A percentile compares a stretch with the other conserved stretches of the same genome.
Evolutionary conservation across 1,284 basidiomycete genomes (phyloP).

Genomic region (Fomes fomentarius): DNA sequence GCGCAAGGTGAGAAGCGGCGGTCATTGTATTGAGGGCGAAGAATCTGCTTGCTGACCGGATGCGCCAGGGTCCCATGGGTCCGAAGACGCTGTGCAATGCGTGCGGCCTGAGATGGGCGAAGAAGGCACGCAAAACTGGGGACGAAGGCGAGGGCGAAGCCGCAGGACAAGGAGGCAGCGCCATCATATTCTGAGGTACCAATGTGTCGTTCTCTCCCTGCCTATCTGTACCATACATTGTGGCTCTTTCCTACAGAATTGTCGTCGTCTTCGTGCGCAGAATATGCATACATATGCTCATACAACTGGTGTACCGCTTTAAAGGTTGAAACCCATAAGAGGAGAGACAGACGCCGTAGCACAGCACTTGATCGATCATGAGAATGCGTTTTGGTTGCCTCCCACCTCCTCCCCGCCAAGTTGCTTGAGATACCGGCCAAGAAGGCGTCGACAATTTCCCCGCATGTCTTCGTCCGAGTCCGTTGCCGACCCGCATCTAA

Average conservation of each 20-base stretch:
- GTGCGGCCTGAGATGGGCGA: slow-evolving; percentile 85
- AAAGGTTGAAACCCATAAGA: too few relatives aligned
- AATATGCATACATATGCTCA: too few relatives aligned
- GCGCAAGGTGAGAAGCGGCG: slow-evolving; percentile 62
- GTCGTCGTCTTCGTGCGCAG: too few relatives aligned
- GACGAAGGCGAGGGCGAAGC: slow-evolving; percentile 14
- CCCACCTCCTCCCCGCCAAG: neutral
- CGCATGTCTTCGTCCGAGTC: neutral
- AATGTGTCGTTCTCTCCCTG: neutral
- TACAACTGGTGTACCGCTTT: too few relatives aligned
- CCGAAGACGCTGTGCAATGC: slow-evolving; percentile 90
- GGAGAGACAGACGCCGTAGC: slow-evolving; percentile 6
- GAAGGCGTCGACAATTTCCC: too few relatives aligned
- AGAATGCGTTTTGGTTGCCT: neutral
- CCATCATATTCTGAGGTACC: slow-evolving; percentile 9
- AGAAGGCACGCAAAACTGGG: slow-evolving; percentile 51
- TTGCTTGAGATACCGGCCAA: neutral
- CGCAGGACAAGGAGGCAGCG: neutral
- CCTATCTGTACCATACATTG: neutral
- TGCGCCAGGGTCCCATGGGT: slow-evolving; percentile 70
- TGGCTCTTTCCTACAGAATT: neutral
- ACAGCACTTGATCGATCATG: slow-evolving; percentile 16
- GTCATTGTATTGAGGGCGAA: slow-evolving; percentile 13
- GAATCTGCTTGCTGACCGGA: slow-evolving; percentile 20
- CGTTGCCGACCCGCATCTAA: slow-evolving; percentile 17